Evolutionary conservation across 441 rosid species (phyloP), one percentile per base, ranked within the genome.

Genomic region (Brassica hybrid): DNA sequence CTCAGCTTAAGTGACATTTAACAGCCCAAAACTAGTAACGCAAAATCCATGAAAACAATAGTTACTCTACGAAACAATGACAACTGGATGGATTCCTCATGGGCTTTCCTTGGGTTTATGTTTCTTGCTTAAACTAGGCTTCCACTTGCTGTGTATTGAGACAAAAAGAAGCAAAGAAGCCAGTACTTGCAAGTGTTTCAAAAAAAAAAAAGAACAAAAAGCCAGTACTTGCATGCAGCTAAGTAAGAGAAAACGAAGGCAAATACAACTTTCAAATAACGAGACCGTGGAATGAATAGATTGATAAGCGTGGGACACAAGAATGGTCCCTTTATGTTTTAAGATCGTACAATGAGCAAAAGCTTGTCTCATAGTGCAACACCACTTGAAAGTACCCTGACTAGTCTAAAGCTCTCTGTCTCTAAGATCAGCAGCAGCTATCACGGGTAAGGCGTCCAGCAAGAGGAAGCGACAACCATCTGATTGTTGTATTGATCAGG

Each of bases 331-430:
- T 54, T 54, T 54, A 54, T 54, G 58, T 54, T 17, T 54, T 16
- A 14, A 3, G 11, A 16, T 16, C 21, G 21, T 16, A 16, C 21
- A 54, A 54, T 54, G 58, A 54, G 23, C 21, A 54, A 7, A 54
- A 54, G 58, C 58, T 54, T 54, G 58, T 54, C 23, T 54, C 21
- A 7, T 54, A 54, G 58, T 52, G 58, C 58, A 54, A 54, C 58
- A 54, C 58, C 21, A 54, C 58, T 54, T 54, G 58, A 54, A 54
- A 54, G 58, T 54, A 54, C 58, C 58, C 10, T 54, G 58, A 54
- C 58, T 54, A 54, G 58, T 54, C 58, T 54, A 54, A 16, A 54
- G 21, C 58, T 54, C 58, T 54, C 58, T 54, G 58, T 54, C 58
- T 54, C 58, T 54, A 54, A 16, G 21, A 54, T 54, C 58, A 54